A percentile compares a stretch with the other conserved stretches of the same genome.
Conservation (phyloP, 1,284 basidiomycete genomes). For the Fomes fomentarius region DNA sequence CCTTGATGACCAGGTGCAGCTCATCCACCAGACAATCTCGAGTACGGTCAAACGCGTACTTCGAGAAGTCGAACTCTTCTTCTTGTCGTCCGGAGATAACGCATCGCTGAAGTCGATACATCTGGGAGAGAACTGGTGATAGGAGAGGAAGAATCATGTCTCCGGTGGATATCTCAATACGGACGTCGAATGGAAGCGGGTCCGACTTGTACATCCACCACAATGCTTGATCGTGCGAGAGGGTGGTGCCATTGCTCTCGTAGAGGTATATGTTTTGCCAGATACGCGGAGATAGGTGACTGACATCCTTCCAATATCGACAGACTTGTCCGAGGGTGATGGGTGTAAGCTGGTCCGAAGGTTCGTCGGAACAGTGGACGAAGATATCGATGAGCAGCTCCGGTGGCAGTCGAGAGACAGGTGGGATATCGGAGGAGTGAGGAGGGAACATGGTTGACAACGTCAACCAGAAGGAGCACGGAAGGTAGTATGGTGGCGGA, state of each 20-base stretch:
- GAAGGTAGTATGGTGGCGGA: slow-evolving; percentile 12
- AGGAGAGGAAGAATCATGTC: slow-evolving; percentile 63
- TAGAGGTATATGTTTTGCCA: slow-evolving; percentile 63
- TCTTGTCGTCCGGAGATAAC: slow-evolving; percentile 37
- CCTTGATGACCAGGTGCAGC: slow-evolving; percentile 24
- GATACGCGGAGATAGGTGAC: slow-evolving; percentile 51
- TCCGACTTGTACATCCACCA: slow-evolving; percentile 57
- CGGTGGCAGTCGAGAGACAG: slow-evolving; percentile 48
- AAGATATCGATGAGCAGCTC: slow-evolving; percentile 71
- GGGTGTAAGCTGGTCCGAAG: slow-evolving; percentile 45
- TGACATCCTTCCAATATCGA: slow-evolving; percentile 43
- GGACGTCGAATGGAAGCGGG: slow-evolving; percentile 57
- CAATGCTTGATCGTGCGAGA: slow-evolving; percentile 48
- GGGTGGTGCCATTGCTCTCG: slow-evolving; percentile 40
- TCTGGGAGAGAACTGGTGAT: slow-evolving; percentile 56
- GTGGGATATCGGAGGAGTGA: slow-evolving; percentile 2
- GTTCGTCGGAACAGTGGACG: slow-evolving; percentile 39
- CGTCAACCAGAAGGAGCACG: slow-evolving; percentile 14
- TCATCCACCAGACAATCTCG: slow-evolving; percentile 18
- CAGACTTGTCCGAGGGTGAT: slow-evolving; percentile 56
- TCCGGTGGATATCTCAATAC: slow-evolving; percentile 49
- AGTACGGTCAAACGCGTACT: slow-evolving; percentile 16
- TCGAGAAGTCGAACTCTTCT: slow-evolving; percentile 26
- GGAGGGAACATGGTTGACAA: slow-evolving; percentile 12
- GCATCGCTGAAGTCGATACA: slow-evolving; percentile 59